Evolutionary conservation across 805 yeast species (phyloP).

Genomic region (Komagataella ulmi): DNA sequence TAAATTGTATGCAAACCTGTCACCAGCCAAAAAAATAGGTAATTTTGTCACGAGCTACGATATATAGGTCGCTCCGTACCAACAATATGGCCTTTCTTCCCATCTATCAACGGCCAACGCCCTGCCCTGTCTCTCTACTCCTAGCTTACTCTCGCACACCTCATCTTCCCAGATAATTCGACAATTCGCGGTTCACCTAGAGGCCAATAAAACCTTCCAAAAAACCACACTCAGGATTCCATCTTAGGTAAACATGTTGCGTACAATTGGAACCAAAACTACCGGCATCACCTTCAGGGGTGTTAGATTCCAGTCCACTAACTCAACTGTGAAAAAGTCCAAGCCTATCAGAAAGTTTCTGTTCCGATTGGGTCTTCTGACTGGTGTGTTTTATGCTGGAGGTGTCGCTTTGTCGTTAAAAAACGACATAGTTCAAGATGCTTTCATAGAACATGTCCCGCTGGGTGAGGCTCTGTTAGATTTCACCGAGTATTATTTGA

Average conservation of each 20-base stretch:
- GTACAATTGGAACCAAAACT: conserved; percentile 3
- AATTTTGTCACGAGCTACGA: background rate
- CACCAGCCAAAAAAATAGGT: background rate
- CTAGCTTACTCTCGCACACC: background rate
- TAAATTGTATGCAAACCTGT: background rate
- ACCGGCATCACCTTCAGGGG: background rate
- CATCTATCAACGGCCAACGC: background rate
- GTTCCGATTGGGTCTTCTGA: conserved; percentile 12
- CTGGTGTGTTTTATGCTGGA: conserved; percentile 31
- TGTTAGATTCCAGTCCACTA: conserved; percentile 11
- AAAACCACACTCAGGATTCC: background rate
- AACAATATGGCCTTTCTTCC: background rate
- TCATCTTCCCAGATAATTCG: background rate
- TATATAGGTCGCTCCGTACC: background rate
- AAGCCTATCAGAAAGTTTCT: conserved; percentile 14
- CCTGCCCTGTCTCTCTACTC: background rate
- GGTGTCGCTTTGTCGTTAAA: conserved; percentile 47
- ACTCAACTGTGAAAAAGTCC: conserved; percentile 6
- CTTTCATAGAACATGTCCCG: conserved; percentile 53
- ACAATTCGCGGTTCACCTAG: background rate
- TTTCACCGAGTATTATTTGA: conserved; percentile 25
- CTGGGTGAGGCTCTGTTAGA: conserved; percentile 43
- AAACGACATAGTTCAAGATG: conserved; percentile 46
- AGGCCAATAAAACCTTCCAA: background rate
- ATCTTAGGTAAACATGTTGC: background rate